phyloP scores from a whole-genome alignment of 2,329 filamentous ascomycete genomes.

The Ceratocystis huliohia region DNA sequence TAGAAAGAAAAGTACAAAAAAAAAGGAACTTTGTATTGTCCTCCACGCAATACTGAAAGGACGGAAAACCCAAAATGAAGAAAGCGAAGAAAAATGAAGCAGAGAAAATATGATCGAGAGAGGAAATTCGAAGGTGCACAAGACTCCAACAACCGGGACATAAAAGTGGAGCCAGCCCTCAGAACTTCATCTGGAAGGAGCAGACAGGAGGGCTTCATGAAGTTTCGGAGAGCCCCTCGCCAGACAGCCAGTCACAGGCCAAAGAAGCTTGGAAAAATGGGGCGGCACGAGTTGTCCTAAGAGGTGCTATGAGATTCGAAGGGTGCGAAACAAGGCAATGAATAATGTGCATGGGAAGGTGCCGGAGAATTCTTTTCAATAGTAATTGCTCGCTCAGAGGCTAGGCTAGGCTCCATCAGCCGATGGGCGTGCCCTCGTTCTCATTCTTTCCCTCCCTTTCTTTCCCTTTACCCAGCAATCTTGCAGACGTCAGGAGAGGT shows the following conservation, averaged over 20 bases:
- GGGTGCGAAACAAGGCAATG: not conserved
- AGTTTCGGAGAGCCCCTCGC: not conserved
- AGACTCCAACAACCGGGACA: slow-evolving; percentile 18
- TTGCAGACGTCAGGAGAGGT: no score
- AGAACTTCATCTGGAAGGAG: slow-evolving; percentile 7
- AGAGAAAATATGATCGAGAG: slow-evolving; percentile 9
- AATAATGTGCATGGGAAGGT: not conserved
- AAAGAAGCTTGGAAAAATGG: not conserved
- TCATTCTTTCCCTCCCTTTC: not conserved
- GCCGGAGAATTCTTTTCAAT: not conserved
- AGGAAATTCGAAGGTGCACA: slow-evolving; percentile 24
- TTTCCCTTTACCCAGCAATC: not conserved
- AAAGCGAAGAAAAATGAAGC: not conserved
- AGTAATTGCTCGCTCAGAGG: not conserved
- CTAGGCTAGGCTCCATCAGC: not conserved
- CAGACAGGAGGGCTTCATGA: not conserved
- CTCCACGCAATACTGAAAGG: not conserved
- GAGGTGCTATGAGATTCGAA: not conserved
- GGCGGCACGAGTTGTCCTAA: not conserved
- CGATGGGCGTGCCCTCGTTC: not conserved
- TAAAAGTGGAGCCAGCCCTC: not conserved
- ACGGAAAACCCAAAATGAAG: not conserved
- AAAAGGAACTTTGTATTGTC: not conserved
- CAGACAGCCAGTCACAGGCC: not conserved
- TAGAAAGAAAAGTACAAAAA: slow-evolving; percentile 3